phyloP scores from a whole-genome alignment of 495 filamentous ascomycete species.

The Hypoxylon crocopeplum region DNA sequence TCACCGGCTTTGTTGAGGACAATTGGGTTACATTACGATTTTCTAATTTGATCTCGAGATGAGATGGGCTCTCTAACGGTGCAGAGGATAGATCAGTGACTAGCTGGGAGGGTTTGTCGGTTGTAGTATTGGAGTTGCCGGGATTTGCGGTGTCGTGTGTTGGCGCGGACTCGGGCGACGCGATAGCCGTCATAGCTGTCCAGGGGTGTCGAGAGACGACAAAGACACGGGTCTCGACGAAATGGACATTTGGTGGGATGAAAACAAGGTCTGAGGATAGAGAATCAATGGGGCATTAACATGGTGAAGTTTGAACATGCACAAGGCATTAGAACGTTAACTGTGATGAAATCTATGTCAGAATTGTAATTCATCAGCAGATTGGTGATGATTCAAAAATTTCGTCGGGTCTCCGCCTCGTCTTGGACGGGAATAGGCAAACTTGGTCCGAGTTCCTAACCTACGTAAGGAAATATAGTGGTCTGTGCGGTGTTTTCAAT shows the following conservation, averaged over 20 bases:
- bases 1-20: slow-evolving; percentile 24
- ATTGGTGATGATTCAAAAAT: slow-evolving; percentile 54
- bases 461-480: slow-evolving; percentile 1
- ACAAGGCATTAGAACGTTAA: slow-evolving; percentile 50
- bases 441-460: slow-evolving; percentile 26
- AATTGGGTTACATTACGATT: slow-evolving; percentile 7
- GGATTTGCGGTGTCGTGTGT: slow-evolving; percentile 47
- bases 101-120: slow-evolving; percentile 11
- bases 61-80: neutral
- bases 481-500: slow-evolving; percentile 5
- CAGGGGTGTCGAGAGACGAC: slow-evolving; percentile 45
- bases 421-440: slow-evolving; percentile 34
- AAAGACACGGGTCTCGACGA: slow-evolving; percentile 69
- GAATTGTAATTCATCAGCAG: slow-evolving; percentile 50
- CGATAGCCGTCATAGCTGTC: slow-evolving; percentile 59
- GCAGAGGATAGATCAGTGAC: neutral
- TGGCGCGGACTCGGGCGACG: slow-evolving; percentile 54
- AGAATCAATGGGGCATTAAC: slow-evolving; percentile 51
- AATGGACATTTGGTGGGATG: slow-evolving; percentile 63
- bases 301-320: slow-evolving; percentile 69
- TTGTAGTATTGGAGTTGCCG: slow-evolving; percentile 22
- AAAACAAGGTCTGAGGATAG: slow-evolving; percentile 71
- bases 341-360: slow-evolving; percentile 48
- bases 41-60: slow-evolving; percentile 10
- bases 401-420: slow-evolving; percentile 44